A percentile compares a stretch with the other conserved stretches of the same genome.
Conservation (phyloP, 495 filamentous ascomycete genomes). For the Articulospora tetracladia region DNA sequence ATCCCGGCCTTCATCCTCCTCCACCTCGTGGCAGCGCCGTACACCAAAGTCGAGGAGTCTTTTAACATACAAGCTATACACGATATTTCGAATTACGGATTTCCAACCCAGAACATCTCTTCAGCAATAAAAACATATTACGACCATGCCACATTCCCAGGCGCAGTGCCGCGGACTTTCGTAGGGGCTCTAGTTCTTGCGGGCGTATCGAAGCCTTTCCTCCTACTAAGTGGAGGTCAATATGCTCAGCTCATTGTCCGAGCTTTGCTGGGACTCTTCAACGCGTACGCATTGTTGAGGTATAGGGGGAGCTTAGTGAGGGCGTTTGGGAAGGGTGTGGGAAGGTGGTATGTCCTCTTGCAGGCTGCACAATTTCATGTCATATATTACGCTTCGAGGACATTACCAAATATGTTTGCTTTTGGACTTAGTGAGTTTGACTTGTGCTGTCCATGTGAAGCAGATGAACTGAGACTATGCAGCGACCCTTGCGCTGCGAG, state of each 20-base stretch:
- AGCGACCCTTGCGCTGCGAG: slow-evolving; percentile 67
- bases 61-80: slow-evolving; percentile 97
- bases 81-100: slow-evolving; percentile 79
- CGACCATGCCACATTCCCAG: slow-evolving; percentile 91
- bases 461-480: slow-evolving; percentile 22
- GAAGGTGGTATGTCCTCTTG: slow-evolving; percentile 78
- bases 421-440: slow-evolving; percentile 65
- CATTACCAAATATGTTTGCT: slow-evolving; percentile 95
- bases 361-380: slow-evolving; percentile 90
- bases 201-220: slow-evolving; percentile 59
- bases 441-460: slow-evolving; percentile 5
- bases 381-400: slow-evolving; percentile 88
- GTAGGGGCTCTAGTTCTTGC: slow-evolving; percentile 74
- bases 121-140: slow-evolving; percentile 53
- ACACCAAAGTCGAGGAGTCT: slow-evolving; percentile 98
- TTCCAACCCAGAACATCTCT: slow-evolving; percentile 54
- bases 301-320: slow-evolving; percentile 61
- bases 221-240: slow-evolving; percentile 36
- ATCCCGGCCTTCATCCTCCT: slow-evolving; percentile 66
- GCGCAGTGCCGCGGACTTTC: slow-evolving; percentile 87
- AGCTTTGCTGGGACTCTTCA: slow-evolving; percentile 73
- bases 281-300: slow-evolving; percentile 60
- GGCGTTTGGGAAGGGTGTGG: slow-evolving; percentile 65
- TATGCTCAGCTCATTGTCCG: slow-evolving; percentile 58
- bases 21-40: slow-evolving; percentile 77